A percentile compares a stretch with the other conserved stretches of the same genome.
phyloP scores from a whole-genome alignment of 192 early-diverging fungal genomes.

The Borealophlyctis nickersoniae region DNA sequence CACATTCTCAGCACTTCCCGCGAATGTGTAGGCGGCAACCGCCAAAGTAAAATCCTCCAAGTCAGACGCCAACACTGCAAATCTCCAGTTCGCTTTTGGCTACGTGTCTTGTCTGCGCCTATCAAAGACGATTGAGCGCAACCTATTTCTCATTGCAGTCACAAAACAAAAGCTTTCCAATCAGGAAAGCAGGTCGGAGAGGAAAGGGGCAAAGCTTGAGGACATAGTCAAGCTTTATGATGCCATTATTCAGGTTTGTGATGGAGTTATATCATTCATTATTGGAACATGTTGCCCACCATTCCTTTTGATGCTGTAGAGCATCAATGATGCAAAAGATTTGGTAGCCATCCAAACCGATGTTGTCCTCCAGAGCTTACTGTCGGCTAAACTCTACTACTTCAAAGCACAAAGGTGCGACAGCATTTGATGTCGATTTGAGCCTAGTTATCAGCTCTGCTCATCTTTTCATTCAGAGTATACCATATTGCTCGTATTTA shows the following conservation, averaged over 20 bases:
- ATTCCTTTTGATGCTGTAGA: slow-evolving; percentile 27
- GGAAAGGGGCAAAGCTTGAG: slow-evolving; percentile 48
- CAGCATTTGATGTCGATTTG: not conserved
- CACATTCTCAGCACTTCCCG: no score
- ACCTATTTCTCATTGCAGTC: slow-evolving; percentile 44
- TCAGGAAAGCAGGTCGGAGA: slow-evolving; percentile 16
- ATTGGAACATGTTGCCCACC: no score
- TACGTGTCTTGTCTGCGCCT: slow-evolving; percentile 60
- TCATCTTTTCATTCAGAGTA: slow-evolving; percentile 26
- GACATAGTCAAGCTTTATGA: slow-evolving; percentile 68
- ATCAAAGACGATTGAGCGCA: slow-evolving; percentile 54
- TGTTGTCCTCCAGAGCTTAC: slow-evolving; percentile 39
- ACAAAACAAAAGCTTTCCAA: slow-evolving; percentile 32
- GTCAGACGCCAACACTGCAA: slow-evolving; percentile 53
- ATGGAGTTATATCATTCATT: no score
- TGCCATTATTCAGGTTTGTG: slow-evolving; percentile 54
- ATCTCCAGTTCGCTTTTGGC: slow-evolving; percentile 51
- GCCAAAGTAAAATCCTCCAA: slow-evolving; percentile 70
- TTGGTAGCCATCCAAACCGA: slow-evolving; percentile 50
- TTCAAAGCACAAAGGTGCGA: slow-evolving; percentile 59
- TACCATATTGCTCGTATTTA: slow-evolving; percentile 54
- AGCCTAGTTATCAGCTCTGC: not conserved
- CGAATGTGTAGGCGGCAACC: slow-evolving; percentile 51
- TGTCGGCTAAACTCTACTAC: slow-evolving; percentile 46
- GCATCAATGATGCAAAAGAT: slow-evolving; percentile 52